Evolutionary conservation across 805 yeast species (phyloP).

Genomic region (Schizosaccharomyces japonicus): DNA sequence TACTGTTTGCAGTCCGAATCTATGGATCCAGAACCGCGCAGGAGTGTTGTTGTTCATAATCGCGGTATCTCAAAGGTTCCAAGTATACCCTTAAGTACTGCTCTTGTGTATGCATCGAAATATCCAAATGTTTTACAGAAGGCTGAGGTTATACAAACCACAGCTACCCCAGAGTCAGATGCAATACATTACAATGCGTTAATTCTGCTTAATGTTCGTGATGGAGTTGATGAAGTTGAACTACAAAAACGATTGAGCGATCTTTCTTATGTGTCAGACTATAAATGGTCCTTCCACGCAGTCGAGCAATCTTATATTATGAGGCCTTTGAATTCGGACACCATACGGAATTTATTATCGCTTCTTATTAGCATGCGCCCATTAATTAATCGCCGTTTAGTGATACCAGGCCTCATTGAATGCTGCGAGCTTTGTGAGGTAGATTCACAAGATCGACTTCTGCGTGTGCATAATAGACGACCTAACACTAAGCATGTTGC

Average conservation of each 20-base stretch:
- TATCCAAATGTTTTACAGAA: not conserved
- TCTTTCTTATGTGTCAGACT: not conserved
- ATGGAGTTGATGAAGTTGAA: not conserved
- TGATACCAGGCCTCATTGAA: not conserved
- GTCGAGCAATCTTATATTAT: not conserved
- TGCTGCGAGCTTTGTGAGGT: not conserved
- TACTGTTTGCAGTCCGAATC: constrained; percentile 42
- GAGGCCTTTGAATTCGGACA: not conserved
- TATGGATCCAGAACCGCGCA: constrained; percentile 58
- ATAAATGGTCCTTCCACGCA: not conserved
- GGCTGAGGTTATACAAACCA: not conserved
- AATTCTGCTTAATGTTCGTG: not conserved
- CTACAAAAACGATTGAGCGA: not conserved
- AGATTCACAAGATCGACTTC: too few relatives aligned
- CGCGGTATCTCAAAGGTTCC: not conserved
- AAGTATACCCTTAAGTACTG: not conserved
- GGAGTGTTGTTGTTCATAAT: constrained; percentile 35
- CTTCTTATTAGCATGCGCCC: not conserved
- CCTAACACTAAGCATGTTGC: too few relatives aligned
- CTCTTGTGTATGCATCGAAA: not conserved
- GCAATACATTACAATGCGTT: not conserved
- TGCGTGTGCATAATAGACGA: too few relatives aligned
- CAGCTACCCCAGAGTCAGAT: not conserved
- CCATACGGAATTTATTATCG: not conserved
- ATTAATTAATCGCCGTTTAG: not conserved